phyloP scores from a whole-genome alignment of 257 asterid genomes.

The Petunia secreta region DNA sequence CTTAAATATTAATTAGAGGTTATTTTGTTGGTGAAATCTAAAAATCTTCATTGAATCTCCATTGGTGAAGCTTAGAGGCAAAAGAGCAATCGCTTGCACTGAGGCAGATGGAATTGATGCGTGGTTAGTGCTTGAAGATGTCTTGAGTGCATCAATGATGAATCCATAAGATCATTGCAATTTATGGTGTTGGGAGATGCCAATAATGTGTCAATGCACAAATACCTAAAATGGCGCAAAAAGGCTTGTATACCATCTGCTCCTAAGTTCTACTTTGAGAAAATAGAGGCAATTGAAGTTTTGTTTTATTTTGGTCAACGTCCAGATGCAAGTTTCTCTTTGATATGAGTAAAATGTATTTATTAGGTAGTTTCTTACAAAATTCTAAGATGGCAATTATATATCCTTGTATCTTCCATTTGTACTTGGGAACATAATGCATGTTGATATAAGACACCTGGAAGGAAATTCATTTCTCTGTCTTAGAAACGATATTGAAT shows the following conservation, averaged over 20 bases:
- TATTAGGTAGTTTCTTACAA: background rate
- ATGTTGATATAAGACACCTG: background rate
- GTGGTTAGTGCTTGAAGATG: too few species aligned
- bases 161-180: background rate
- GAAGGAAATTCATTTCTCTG: background rate
- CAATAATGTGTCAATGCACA: background rate
- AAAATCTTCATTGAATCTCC: too few species aligned
- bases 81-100: too few species aligned
- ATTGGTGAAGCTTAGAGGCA: too few species aligned
- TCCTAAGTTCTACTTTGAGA: background rate
- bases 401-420: background rate
- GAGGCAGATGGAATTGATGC: too few species aligned
- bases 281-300: background rate
- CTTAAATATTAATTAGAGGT: too few species aligned
- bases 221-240: slow-evolving; percentile 18
- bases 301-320: background rate
- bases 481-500: slow-evolving; percentile 13
- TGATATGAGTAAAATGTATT: background rate
- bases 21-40: too few species aligned
- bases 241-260: background rate
- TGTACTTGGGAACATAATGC: background rate
- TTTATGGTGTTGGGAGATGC: background rate
- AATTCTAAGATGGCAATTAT: background rate
- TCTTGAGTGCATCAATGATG: too few species aligned
- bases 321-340: background rate